A percentile compares a stretch with the other conserved stretches of the same genome.
These are phyloP conservation scores for Nadsonia fulvescens DNA, from an alignment of 805 yeast genomes.

Conservation along the genomic window DNA sequence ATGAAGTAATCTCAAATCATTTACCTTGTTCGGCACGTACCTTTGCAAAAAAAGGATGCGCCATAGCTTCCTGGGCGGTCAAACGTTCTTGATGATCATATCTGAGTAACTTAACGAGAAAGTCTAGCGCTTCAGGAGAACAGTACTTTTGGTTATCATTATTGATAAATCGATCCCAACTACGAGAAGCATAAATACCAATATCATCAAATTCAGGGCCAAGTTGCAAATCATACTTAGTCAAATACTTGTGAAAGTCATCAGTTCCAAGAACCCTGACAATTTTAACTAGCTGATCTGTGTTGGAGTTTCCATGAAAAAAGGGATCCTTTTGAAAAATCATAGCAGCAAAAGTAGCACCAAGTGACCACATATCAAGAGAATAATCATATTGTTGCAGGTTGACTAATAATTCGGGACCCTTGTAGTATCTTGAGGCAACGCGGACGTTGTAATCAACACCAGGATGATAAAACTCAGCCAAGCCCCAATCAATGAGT, in stretches of 20 bases:
- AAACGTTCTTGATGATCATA: conserved; percentile 79
- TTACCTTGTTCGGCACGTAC: conserved; percentile 8
- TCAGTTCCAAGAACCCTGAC: conserved; percentile 79
- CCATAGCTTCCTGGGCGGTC: conserved; percentile 80
- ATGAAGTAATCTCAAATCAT: conserved; percentile 5
- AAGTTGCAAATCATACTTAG: conserved; percentile 52
- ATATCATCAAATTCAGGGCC: conserved; percentile 64
- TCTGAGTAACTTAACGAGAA: conserved; percentile 53
- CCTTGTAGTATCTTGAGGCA: conserved; percentile 83
- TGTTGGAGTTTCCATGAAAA: conserved; percentile 79
- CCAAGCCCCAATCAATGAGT: conserved; percentile 89
- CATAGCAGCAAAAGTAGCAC: conserved; percentile 83
- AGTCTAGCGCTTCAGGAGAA: conserved; percentile 56
- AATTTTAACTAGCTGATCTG: conserved; percentile 81
- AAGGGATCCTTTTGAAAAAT: conserved; percentile 83
- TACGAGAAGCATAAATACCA: conserved; percentile 56
- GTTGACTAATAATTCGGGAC: conserved; percentile 79
- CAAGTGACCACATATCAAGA: conserved; percentile 84
- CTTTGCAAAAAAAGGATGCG: conserved; percentile 44
- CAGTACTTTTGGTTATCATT: conserved; percentile 50
- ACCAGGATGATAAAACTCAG: conserved; percentile 82
- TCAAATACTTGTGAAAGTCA: conserved; percentile 47
- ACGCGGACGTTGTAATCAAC: conserved; percentile 85
- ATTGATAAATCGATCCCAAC: conserved; percentile 68
- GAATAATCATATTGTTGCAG: conserved; percentile 82